Percentiles rank a stretch among this genome's conserved stretches.
Evolutionary conservation across 768 basidiomycete genomes (phyloP).

Genomic region (Kwoniella europaea): DNA sequence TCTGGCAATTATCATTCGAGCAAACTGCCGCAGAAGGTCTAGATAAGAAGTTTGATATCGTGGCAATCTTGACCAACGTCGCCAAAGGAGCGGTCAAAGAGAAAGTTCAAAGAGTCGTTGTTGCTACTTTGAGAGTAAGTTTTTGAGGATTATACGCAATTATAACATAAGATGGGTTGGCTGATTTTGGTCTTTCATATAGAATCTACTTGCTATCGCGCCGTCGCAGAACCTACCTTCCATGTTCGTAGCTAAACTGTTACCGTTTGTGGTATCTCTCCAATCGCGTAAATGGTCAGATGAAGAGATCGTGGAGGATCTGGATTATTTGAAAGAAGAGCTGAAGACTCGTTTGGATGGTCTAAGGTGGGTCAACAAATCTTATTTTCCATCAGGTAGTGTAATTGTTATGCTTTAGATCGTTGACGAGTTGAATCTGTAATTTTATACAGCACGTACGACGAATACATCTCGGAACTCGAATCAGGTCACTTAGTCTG

Average conservation of each 20-base stretch:
- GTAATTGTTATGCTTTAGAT: no score
- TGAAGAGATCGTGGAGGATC: conserved; percentile 91
- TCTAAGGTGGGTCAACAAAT: conserved; percentile 70
- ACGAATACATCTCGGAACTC: conserved; percentile 92
- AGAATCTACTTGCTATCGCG: conserved; percentile 91
- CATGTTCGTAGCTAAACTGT: conserved; percentile 84
- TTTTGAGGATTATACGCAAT: not conserved
- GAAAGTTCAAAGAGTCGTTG: conserved; percentile 90
- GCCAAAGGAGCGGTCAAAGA: conserved; percentile 92
- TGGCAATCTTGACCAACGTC: conserved; percentile 79
- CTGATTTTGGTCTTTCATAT: conserved; percentile 52
- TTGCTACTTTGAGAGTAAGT: conserved; percentile 84
- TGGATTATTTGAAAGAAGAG: conserved; percentile 84
- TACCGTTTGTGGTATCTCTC: conserved; percentile 85
- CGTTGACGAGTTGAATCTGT: not conserved
- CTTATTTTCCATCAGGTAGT: no score
- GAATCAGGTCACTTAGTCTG: conserved; percentile 88
- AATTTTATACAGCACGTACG: conserved; percentile 73
- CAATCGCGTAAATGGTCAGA: conserved; percentile 87
- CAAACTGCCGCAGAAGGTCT: conserved; percentile 80
- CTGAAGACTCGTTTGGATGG: conserved; percentile 83
- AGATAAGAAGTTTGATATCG: conserved; percentile 86
- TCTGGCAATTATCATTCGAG: conserved; percentile 95
- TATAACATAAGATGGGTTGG: not conserved
- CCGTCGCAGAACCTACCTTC: conserved; percentile 86